Percentiles rank a stretch among this genome's conserved stretches.
phyloP scores from a whole-genome alignment of 2,329 filamentous ascomycete genomes.

The Neofusicoccum sp. region DNA sequence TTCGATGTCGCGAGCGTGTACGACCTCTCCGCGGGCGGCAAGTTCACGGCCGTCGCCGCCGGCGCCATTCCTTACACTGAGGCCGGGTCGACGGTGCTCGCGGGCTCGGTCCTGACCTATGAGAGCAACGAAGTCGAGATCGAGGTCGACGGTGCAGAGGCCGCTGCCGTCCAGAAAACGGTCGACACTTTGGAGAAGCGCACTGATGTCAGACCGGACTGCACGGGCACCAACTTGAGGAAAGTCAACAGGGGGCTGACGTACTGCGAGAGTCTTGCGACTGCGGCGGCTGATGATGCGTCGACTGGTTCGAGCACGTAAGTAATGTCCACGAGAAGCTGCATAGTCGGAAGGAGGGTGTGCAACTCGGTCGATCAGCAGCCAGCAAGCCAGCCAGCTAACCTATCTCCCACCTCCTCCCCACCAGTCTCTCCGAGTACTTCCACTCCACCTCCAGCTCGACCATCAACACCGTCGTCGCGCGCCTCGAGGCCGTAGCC shows the following conservation, averaged over 20 bases:
- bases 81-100: conserved; percentile 52
- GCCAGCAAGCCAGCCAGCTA: too few species aligned
- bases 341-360: too few species aligned
- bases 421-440: too few species aligned
- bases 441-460: conserved; percentile 45
- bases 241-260: too few species aligned
- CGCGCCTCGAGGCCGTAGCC: conserved; percentile 53
- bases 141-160: conserved; percentile 57
- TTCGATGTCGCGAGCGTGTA: conserved; percentile 58
- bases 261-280: too few species aligned
- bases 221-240: too few species aligned
- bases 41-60: conserved; percentile 54
- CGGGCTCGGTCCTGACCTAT: conserved; percentile 53
- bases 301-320: too few species aligned
- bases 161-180: conserved; percentile 50
- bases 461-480: conserved; percentile 50
- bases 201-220: too few species aligned
- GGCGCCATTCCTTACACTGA: conserved; percentile 59
- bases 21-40: conserved; percentile 51
- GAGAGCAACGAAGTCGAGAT: conserved; percentile 59
- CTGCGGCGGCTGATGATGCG: too few species aligned
- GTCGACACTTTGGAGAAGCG: conserved; percentile 49
- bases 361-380: too few species aligned
- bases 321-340: too few species aligned
- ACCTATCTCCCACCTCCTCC: too few species aligned